Base-by-base conservation (phyloP, 192 early-diverging fungal species). In the Rhizophlyctis rosea region DNA sequence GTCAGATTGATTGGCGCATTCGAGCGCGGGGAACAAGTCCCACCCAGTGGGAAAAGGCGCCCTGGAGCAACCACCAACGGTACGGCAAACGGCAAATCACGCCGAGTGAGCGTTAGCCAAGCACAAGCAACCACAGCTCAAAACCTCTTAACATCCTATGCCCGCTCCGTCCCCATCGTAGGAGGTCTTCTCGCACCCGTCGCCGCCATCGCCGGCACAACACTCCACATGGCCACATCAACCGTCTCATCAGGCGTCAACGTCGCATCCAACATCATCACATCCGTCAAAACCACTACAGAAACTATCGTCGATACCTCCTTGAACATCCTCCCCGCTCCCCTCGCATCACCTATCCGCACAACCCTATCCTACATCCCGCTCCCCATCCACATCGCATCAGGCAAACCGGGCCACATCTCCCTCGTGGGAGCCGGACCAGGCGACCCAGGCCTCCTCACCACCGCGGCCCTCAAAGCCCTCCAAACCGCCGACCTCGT, bases 381-480 rank as follows among this genome's bases (percentile, higher is more conserved):
- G 5, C 25, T 52, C 50, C 50, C 50, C 5, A 14, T 52, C 50
- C 50, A 24, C 9, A 14, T 23, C 7, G 5, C 14, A 28, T 52
- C 50, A 7, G 50, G 50, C 50, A 14, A 7, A 23, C 18, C 47
- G 13, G 29, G 11, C 30, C 55, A 72, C 49, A 64, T 91, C 29
- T 68, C 79, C 7, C 74, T 94, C 21, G 88, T 96, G 2, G 90
- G 90, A 1, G 92, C 88, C 4, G 94, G 92, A 3, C 88, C 91
- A 4, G 93, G 92, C 54, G 85, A 90, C 54, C 90, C 90, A 0
- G 86, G 86, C 28, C 77, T 92, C 14, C 71, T 97, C 51, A 94
- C 93, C 1, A 69, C 83, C 47, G 84, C 81, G 31, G 91, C 94
- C 4, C 53, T 62, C 34, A 50, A 56, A 13, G 66, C 71, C 36